Evolutionary conservation across 2,329 filamentous ascomycete genomes (phyloP).

Genomic region (Cadophora gregata): DNA sequence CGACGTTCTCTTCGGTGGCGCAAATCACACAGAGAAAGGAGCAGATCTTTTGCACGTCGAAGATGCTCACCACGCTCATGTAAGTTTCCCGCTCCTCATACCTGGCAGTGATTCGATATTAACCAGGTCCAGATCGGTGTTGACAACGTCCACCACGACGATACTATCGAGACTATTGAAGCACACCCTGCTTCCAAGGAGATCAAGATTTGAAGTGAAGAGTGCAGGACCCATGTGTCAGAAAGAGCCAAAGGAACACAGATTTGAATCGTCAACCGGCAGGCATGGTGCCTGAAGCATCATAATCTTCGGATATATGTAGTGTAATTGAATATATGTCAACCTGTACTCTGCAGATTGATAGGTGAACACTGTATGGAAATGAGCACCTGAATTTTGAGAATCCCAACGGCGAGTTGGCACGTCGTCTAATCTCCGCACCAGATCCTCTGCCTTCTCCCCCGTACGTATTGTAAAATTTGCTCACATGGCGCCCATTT

Average conservation of each 20-base stretch:
- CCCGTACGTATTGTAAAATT: not conserved
- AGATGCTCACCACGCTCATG: conserved; percentile 41
- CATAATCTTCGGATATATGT: not conserved
- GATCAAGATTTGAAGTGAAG: conserved; percentile 19
- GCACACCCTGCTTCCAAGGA: conserved; percentile 13
- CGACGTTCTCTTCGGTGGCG: conserved; percentile 57
- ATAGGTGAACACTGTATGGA: too few relatives aligned
- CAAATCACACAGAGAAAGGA: conserved; percentile 43
- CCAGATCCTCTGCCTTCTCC: not conserved
- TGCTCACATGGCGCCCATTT: not conserved
- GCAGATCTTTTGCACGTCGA: conserved; percentile 38
- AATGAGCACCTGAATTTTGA: not conserved
- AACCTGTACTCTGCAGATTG: too few relatives aligned
- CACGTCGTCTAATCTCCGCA: too few relatives aligned
- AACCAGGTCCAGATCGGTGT: conserved; percentile 13
- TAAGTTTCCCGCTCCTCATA: not conserved
- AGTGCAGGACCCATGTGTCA: not conserved
- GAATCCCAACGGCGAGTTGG: not conserved
- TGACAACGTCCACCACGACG: conserved; percentile 22
- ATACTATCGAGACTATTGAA: conserved; percentile 16
- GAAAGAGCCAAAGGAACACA: not conserved
- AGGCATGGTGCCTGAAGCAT: not conserved
- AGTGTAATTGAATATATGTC: not conserved
- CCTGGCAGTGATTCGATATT: not conserved
- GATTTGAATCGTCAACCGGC: not conserved